Evolutionary conservation across 192 early-diverging fungal genomes (phyloP).

Genomic region (Coemansia sp.): DNA sequence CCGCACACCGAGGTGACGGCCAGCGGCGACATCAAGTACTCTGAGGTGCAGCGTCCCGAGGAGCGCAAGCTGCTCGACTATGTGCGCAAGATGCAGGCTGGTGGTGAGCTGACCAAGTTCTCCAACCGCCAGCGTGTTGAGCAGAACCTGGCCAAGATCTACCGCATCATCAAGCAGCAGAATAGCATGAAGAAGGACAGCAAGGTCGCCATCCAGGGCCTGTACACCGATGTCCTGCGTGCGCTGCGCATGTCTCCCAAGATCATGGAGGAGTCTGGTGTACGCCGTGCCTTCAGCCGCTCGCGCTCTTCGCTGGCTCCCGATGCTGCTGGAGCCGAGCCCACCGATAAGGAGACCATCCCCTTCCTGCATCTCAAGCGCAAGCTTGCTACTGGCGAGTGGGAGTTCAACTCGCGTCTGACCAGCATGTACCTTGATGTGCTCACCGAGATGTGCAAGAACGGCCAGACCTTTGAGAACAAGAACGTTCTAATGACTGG

Average conservation of each 20-base stretch:
- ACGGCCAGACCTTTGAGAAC: conserved; percentile 83
- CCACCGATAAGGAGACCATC: conserved; percentile 61
- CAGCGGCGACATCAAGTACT: conserved; percentile 79
- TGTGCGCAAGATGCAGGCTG: conserved; percentile 81
- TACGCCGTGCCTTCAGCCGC: conserved; percentile 43
- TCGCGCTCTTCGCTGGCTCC: conserved; percentile 23
- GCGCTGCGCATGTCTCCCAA: conserved; percentile 72
- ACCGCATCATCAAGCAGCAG: conserved; percentile 74
- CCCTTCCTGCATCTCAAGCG: conserved; percentile 75
- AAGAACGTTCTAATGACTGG: conserved; percentile 87
- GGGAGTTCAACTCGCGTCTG: conserved; percentile 76
- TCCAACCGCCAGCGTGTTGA: conserved; percentile 72
- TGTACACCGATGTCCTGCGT: conserved; percentile 70
- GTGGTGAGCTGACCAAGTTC: conserved; percentile 69
- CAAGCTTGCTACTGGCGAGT: conserved; percentile 64
- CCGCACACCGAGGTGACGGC: conserved; percentile 77
- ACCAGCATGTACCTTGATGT: conserved; percentile 82
- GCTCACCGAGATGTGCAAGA: conserved; percentile 70
- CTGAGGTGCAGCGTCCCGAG: conserved; percentile 76
- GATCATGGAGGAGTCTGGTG: conserved; percentile 60
- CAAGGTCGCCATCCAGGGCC: conserved; percentile 63
- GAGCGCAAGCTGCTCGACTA: conserved; percentile 90
- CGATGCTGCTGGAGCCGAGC: conserved; percentile 4
- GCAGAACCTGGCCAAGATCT: conserved; percentile 72
- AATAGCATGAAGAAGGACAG: conserved; percentile 73